Evolutionary conservation across 2,329 filamentous ascomycete genomes (phyloP).

Genomic region (Diplocarpon rosae): DNA sequence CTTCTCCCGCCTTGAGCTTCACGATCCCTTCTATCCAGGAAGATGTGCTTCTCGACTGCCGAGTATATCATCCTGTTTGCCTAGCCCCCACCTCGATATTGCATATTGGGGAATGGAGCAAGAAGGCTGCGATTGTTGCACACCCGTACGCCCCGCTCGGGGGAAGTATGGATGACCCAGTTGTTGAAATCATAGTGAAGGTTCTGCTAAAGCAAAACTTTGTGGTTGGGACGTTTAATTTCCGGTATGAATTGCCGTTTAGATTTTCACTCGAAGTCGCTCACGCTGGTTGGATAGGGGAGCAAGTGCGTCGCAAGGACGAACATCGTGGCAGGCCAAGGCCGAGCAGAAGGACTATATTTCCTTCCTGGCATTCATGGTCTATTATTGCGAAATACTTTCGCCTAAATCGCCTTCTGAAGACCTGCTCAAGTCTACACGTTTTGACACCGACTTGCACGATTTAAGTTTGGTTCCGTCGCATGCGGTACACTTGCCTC

Average conservation of each 20-base stretch:
- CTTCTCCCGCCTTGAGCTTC: slow-evolving; percentile 51
- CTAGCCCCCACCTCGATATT: slow-evolving; percentile 22
- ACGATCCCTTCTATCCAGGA: slow-evolving; percentile 80
- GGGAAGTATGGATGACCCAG: slow-evolving; percentile 70
- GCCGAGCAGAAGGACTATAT: slow-evolving; percentile 75
- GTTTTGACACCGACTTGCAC: slow-evolving; percentile 14
- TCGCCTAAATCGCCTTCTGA: slow-evolving; percentile 9
- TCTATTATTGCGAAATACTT: slow-evolving; percentile 55
- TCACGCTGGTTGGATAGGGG: slow-evolving; percentile 43
- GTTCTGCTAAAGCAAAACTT: slow-evolving; percentile 56
- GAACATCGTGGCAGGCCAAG: slow-evolving; percentile 78
- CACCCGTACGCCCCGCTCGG: slow-evolving; percentile 88
- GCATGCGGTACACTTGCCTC: slow-evolving; percentile 12
- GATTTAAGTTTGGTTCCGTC: slow-evolving; percentile 21
- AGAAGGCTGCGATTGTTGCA: slow-evolving; percentile 56
- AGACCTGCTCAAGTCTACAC: slow-evolving; percentile 6
- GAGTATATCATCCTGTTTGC: slow-evolving; percentile 62
- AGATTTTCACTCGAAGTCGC: not conserved
- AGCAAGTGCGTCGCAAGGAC: slow-evolving; percentile 60
- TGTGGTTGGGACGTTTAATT: slow-evolving; percentile 83
- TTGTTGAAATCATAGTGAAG: slow-evolving; percentile 55
- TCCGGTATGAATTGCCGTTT: slow-evolving; percentile 45
- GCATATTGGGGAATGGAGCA: slow-evolving; percentile 25
- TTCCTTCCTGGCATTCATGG: slow-evolving; percentile 69
- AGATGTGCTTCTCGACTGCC: slow-evolving; percentile 62